These are phyloP conservation scores for Melaleuca alternifolia DNA, from an alignment of 345 rosid species.

Conservation along the genomic window DNA sequence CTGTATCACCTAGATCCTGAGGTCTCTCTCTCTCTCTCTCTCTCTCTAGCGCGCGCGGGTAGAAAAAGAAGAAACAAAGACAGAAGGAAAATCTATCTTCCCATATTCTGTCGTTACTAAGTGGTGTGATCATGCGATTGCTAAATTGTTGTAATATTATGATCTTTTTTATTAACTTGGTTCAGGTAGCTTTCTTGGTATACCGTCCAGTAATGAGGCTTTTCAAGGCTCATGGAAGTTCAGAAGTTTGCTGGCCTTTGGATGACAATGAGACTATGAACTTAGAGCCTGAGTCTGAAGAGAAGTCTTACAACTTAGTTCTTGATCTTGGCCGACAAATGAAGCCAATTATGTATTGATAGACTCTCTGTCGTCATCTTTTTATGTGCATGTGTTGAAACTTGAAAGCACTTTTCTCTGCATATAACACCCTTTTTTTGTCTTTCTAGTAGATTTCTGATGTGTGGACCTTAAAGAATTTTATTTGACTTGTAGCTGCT, in stretches of 20 bases:
- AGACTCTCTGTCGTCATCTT: background rate
- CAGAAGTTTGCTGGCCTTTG: slow-evolving; percentile 85
- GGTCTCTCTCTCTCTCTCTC: slow-evolving; percentile 33
- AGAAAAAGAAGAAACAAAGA: background rate
- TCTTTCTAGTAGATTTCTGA: background rate
- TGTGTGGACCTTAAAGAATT: background rate
- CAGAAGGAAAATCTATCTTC: background rate
- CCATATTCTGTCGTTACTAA: background rate
- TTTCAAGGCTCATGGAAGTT: slow-evolving; percentile 58
- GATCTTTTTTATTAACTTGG: background rate
- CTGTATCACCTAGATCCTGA: slow-evolving; percentile 93
- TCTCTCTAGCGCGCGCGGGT: background rate
- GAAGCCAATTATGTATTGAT: slow-evolving; percentile 48
- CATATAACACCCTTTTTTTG: background rate
- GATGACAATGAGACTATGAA: slow-evolving; percentile 34
- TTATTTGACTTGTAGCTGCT: background rate
- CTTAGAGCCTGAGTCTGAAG: slow-evolving; percentile 33
- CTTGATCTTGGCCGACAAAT: slow-evolving; percentile 54
- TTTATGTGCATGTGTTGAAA: background rate
- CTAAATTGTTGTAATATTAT: background rate
- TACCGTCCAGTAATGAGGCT: slow-evolving; percentile 98
- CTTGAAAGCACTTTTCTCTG: background rate
- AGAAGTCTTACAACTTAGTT: slow-evolving; percentile 30
- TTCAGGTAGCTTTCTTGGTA: slow-evolving; percentile 86
- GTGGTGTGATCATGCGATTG: background rate